phyloP scores from a whole-genome alignment of 768 basidiomycete species.

The Russula sp. region DNA sequence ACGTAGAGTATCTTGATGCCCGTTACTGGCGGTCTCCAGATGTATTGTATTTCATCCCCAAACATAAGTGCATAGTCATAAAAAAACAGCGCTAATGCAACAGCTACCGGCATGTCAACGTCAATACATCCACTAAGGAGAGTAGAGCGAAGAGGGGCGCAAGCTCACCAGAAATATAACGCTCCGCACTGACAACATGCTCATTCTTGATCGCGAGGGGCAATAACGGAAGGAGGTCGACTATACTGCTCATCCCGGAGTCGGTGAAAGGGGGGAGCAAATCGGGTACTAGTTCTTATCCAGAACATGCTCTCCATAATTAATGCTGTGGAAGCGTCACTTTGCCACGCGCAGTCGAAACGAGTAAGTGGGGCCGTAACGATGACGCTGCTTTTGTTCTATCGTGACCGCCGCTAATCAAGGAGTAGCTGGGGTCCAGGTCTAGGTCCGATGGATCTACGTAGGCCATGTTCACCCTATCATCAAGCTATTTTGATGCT shows the following conservation, averaged over 20 bases:
- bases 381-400: neutral
- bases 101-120: slow-evolving; percentile 32
- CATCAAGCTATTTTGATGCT: neutral
- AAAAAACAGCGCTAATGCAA: slow-evolving; percentile 38
- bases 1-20: slow-evolving; percentile 43
- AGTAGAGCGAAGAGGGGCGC: neutral
- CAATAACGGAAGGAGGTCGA: neutral
- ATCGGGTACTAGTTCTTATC: neutral
- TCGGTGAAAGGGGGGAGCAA: neutral
- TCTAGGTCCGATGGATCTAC: slow-evolving; percentile 16
- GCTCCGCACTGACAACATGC: slow-evolving; percentile 7
- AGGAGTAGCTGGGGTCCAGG: slow-evolving; percentile 16
- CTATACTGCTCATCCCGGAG: neutral
- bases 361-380: neutral
- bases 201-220: slow-evolving; percentile 8
- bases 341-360: neutral
- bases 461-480: too few species aligned
- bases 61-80: slow-evolving; percentile 47
- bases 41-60: slow-evolving; percentile 41
- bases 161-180: slow-evolving; percentile 21
- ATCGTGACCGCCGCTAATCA: neutral
- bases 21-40: slow-evolving; percentile 43
- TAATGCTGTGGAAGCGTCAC: slow-evolving; percentile 7
- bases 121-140: neutral
- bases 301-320: neutral